phyloP scores from a whole-genome alignment of 768 basidiomycete species.

The Chalciporus chontae region DNA sequence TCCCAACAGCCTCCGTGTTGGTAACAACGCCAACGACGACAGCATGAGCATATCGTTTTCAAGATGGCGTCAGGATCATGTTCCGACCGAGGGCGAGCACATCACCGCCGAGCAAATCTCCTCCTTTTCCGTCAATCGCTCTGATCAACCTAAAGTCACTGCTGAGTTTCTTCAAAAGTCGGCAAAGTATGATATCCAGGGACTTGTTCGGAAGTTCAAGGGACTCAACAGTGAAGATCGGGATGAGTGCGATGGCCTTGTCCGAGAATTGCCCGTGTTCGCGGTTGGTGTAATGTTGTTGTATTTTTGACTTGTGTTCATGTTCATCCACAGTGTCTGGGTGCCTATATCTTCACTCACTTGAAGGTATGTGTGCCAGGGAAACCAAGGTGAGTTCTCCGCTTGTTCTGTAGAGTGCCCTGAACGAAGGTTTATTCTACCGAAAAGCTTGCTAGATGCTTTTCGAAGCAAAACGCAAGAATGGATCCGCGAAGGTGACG shows the following conservation, averaged over 20 bases:
- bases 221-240: slow-evolving; percentile 12
- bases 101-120: slow-evolving; percentile 24
- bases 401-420: not conserved
- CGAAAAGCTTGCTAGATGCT: slow-evolving; percentile 15
- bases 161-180: slow-evolving; percentile 18
- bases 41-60: slow-evolving; percentile 17
- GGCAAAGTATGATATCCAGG: slow-evolving; percentile 20
- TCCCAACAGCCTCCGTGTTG: not conserved
- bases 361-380: slow-evolving; percentile 21
- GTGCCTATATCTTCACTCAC: slow-evolving; percentile 25
- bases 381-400: slow-evolving; percentile 12
- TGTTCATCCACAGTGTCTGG: slow-evolving; percentile 13
- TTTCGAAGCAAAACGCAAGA: slow-evolving; percentile 14
- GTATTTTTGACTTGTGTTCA: not conserved
- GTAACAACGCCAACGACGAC: not conserved
- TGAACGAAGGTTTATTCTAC: not conserved
- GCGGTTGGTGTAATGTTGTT: slow-evolving; percentile 9
- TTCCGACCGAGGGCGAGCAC: slow-evolving; percentile 4
- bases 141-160: slow-evolving; percentile 21
- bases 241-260: slow-evolving; percentile 15
- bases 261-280: slow-evolving; percentile 19
- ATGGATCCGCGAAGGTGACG: slow-evolving; percentile 18
- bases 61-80: slow-evolving; percentile 17
- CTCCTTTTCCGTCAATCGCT: slow-evolving; percentile 22
- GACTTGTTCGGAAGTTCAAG: slow-evolving; percentile 16